A percentile compares a stretch with the other conserved stretches of the same genome.
Evolutionary conservation across 306 rosid species (phyloP).

Genomic region (Prunus davidiana): DNA sequence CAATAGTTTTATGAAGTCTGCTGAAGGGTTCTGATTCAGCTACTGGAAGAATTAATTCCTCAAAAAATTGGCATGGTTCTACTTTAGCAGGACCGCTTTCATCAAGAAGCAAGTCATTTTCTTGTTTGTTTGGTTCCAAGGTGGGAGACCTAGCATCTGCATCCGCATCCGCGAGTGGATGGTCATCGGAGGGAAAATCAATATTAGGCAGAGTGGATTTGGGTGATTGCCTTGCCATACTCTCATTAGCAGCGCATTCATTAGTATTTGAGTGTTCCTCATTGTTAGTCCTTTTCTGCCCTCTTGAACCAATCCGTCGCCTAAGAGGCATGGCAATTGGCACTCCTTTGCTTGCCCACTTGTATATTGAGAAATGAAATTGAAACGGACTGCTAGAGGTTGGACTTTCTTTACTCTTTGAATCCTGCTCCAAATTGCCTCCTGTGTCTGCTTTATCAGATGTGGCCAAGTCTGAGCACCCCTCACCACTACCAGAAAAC

Average conservation of each 20-base stretch:
- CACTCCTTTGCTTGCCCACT: conserved; percentile 89
- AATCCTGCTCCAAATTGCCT: conserved; percentile 34
- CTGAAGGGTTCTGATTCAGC: conserved; percentile 29
- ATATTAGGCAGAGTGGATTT: conserved; percentile 10
- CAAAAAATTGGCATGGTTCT: conserved; percentile 23
- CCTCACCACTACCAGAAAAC: conserved; percentile 15
- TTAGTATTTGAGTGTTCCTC: conserved; percentile 43
- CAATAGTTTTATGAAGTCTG: conserved; percentile 20
- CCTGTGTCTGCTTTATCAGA: conserved; percentile 37
- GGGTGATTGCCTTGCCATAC: conserved; percentile 25
- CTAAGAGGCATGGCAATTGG: conserved; percentile 59
- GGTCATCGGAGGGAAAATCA: conserved; percentile 21
- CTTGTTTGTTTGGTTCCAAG: conserved; percentile 25
- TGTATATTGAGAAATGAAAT: conserved; percentile 94
- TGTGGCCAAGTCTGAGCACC: conserved; percentile 19
- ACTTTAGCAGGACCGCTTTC: conserved; percentile 17
- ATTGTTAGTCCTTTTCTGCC: conserved; percentile 34
- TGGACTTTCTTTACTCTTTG: conserved; percentile 34
- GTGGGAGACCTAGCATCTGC: conserved; percentile 14
- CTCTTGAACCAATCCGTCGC: conserved; percentile 49
- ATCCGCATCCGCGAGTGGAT: neutral
- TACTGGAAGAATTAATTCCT: conserved; percentile 27
- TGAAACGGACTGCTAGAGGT: conserved; percentile 44
- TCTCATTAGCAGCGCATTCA: conserved; percentile 29
- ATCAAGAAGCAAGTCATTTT: conserved; percentile 26